Evolutionary conservation across 2,329 filamentous ascomycete genomes (phyloP), one percentile per base, ranked within the genome.

Genomic region (Xylariaceae sp.): DNA sequence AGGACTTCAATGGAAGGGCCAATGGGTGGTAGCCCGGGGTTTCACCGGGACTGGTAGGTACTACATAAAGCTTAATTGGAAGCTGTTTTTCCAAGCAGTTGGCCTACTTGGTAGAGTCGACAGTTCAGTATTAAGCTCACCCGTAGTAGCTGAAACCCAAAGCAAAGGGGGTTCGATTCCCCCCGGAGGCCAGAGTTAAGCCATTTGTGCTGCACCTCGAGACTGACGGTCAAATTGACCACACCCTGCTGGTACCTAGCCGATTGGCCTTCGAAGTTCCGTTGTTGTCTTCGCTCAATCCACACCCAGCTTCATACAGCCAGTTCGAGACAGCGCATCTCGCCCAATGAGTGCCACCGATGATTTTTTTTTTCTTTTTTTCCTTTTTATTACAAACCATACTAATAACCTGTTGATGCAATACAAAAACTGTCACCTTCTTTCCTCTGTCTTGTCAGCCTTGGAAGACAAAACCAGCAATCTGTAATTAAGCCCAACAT

Each of bases 401-500:
- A n/a, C n/a, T n/a, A 24, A 24, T 7, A 24, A 24, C 11, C 21
- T 7, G 11, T 24, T 24, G 7, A n/a, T n/a, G n/a, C 21, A 11
- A 11, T 6, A 24, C 7, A 24, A 24, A 11, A 24, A 6, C 6
- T 24, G 21, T 11, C 11, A 24, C 21, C 21, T 24, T 24, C 6
- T 24, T 7, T 7, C 21, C 21, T 7, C 21, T 11, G 11, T 24
- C 7, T 24, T 11, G 21, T 24, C 11, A 24, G 7, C 11, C 21
- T 24, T 7, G 6, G 21, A 6, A 24, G 6, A 24, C 21, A 24
- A 7, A 24, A 7, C 21, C 11, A 24, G 46, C 46, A 5, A 48
- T 44, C n/a, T n/a, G n/a, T n/a, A n/a, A n/a, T n/a, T n/a, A n/a
- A n/a, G n/a, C n/a, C n/a, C n/a, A n/a, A n/a, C n/a, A n/a, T n/a